Evolutionary conservation across 208 protist genomes (phyloP), one percentile per base, ranked within the genome.

Genomic region (Angomonas ambiguus): DNA sequence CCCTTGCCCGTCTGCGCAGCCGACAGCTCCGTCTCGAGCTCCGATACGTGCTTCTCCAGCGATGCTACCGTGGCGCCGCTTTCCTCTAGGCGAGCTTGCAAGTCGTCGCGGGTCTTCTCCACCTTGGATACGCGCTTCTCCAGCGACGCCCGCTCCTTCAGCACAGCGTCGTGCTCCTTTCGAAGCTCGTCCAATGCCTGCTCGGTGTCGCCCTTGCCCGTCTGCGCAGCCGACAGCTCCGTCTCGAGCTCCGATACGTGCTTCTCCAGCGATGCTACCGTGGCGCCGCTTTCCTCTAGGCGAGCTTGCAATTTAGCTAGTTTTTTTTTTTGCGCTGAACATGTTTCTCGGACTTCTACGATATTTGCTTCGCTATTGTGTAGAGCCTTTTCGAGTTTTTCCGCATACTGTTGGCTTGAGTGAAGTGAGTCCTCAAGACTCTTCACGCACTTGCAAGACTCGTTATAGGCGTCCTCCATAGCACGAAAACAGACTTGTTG

Each of bases 231-330:
- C 27, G 38, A 34, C 57, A 82, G 24, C 16, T 67, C 72, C 16
- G 57, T 57, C 33, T 79, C 67, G 20, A 62, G 67, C 20, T 74
- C 45, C 1, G n/a, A 34, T 30, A 57, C 30, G 30, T 68, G 56
- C 32, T 49, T 51, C 32, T 62, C 69, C 4, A 76, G 61, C 20
- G 33, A 45, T 24, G 34, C 24, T 41, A 71, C 41, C 55, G 51
- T 55, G 51, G 45, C 57, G 49, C 67, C 55, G 66, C 63, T 65
- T 41, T 35, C 34, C 35, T 67, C 65, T 25, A 69, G 69, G 45
- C 75, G 68, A n/a, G n/a, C n/a, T n/a, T n/a, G n/a, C n/a, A n/a
- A n/a, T n/a, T n/a, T n/a, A n/a, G n/a, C n/a, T n/a, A n/a, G n/a
- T n/a, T n/a, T n/a, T n/a, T n/a, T n/a, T n/a, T n/a, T n/a, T n/a